phyloP scores from a whole-genome alignment of 2,329 filamentous ascomycete genomes.

The Beauveria bassiana region DNA sequence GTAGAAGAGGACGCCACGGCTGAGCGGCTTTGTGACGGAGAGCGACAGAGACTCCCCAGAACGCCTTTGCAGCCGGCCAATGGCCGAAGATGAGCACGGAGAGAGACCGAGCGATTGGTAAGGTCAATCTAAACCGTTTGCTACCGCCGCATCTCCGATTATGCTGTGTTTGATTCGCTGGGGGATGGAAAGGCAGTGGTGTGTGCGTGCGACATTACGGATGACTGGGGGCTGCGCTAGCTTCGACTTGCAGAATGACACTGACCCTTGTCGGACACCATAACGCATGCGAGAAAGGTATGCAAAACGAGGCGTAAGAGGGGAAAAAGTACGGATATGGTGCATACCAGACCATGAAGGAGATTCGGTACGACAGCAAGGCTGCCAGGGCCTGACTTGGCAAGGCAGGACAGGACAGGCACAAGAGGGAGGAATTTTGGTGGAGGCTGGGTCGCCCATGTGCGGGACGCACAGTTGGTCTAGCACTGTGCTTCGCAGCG shows the following conservation, averaged over 20 bases:
- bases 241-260: neutral
- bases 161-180: neutral
- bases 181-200: neutral
- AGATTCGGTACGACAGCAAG: neutral
- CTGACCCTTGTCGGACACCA: too few relatives aligned
- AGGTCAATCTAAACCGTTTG: conserved; percentile 3
- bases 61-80: neutral
- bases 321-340: too few relatives aligned
- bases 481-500: conserved; percentile 1
- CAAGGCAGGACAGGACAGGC: neutral
- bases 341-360: too few relatives aligned
- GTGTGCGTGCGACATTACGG: neutral
- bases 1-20: neutral
- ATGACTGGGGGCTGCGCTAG: neutral
- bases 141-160: conserved; percentile 8
- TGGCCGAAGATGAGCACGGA: conserved; percentile 1
- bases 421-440: neutral
- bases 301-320: too few relatives aligned
- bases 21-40: conserved; percentile 7
- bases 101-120: conserved; percentile 10
- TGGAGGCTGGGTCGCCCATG: neutral
- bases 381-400: neutral
- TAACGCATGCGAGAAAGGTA: too few relatives aligned
- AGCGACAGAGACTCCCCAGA: neutral
- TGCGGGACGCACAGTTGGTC: neutral